Conservation (phyloP, 345 rosid genomes). For the Gossypium mustelinum region DNA sequence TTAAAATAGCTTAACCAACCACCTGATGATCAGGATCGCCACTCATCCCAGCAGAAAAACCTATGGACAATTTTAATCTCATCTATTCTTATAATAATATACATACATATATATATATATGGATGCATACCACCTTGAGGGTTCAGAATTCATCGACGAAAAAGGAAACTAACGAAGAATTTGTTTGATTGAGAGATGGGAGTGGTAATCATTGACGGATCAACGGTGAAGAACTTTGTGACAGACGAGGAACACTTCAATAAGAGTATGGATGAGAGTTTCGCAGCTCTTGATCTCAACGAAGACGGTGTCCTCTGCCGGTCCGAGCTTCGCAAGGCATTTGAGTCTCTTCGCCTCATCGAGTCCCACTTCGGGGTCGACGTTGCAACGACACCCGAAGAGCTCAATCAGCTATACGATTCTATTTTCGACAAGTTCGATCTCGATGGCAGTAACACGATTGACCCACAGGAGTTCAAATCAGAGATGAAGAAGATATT, state of each 20-base stretch:
- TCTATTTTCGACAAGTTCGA: constrained; percentile 69
- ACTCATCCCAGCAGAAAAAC: background rate
- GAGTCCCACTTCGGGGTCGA: constrained; percentile 68
- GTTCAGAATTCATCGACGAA: background rate
- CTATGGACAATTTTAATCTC: background rate
- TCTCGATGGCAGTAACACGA: constrained; percentile 44
- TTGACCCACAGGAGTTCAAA: constrained; percentile 54
- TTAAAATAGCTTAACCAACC: background rate
- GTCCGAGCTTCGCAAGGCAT: constrained; percentile 59
- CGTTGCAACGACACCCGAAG: constrained; percentile 42
- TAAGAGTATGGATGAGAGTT: constrained; percentile 43
- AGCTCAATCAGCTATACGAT: constrained; percentile 51
- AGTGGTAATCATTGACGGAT: constrained; percentile 64
- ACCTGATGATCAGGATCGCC: background rate
- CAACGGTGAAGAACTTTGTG: constrained; percentile 60
- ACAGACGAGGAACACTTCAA: constrained; percentile 48
- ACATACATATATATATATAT: background rate
- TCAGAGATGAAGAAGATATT: constrained; percentile 63
- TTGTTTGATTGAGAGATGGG: constrained; percentile 37
- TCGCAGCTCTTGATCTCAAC: constrained; percentile 49
- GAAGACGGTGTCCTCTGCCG: constrained; percentile 65
- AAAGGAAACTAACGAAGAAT: background rate
- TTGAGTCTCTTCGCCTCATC: constrained; percentile 55
- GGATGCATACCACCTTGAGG: background rate
- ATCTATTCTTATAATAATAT: too few species aligned